These are phyloP conservation scores for Trichoderma sp. DNA, from an alignment of 2,329 filamentous ascomycete genomes.

Conservation along the genomic window DNA sequence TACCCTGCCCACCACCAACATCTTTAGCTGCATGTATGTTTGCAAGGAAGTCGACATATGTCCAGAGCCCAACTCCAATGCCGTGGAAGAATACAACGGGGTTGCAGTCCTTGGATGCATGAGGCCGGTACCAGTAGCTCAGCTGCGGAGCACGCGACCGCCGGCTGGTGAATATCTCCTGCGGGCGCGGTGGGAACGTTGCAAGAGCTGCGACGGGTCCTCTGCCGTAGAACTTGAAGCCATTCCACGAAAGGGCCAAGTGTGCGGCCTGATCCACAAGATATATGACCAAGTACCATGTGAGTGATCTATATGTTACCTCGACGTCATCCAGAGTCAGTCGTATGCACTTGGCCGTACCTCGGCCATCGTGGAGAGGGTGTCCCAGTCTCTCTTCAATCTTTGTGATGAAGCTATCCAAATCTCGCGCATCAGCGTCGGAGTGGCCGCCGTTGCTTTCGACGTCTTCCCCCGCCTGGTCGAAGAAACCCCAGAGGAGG, in stretches of 20 bases:
- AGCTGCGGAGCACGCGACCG: slow-evolving; percentile 49
- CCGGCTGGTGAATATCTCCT: slow-evolving; percentile 43
- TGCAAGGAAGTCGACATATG: slow-evolving; percentile 57
- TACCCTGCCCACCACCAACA: slow-evolving; percentile 38
- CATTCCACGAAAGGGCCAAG: slow-evolving; percentile 42
- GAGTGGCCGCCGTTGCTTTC: slow-evolving; percentile 2
- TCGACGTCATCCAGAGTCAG: slow-evolving; percentile 63
- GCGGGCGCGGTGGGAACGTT: slow-evolving; percentile 58
- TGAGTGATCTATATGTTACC: slow-evolving; percentile 57
- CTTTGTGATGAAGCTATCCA: slow-evolving; percentile 48
- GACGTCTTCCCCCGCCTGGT: slow-evolving; percentile 38
- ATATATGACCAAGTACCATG: slow-evolving; percentile 62
- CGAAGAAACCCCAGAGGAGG: slow-evolving; percentile 65
- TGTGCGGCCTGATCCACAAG: slow-evolving; percentile 53
- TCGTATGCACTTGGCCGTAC: slow-evolving; percentile 55
- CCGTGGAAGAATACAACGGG: slow-evolving; percentile 70
- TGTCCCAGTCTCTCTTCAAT: slow-evolving; percentile 53
- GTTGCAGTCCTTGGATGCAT: slow-evolving; percentile 45
- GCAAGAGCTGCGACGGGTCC: slow-evolving; percentile 25
- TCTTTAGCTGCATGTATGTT: slow-evolving; percentile 43
- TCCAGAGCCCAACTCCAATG: slow-evolving; percentile 65
- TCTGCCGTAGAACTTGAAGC: slow-evolving; percentile 52
- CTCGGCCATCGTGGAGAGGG: slow-evolving; percentile 52
- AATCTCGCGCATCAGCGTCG: slow-evolving; percentile 29
- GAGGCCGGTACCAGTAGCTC: slow-evolving; percentile 65